A percentile compares a stretch with the other conserved stretches of the same genome.
Evolutionary conservation across 306 rosid genomes (phyloP).

Genomic region (Castanospermum australe): DNA sequence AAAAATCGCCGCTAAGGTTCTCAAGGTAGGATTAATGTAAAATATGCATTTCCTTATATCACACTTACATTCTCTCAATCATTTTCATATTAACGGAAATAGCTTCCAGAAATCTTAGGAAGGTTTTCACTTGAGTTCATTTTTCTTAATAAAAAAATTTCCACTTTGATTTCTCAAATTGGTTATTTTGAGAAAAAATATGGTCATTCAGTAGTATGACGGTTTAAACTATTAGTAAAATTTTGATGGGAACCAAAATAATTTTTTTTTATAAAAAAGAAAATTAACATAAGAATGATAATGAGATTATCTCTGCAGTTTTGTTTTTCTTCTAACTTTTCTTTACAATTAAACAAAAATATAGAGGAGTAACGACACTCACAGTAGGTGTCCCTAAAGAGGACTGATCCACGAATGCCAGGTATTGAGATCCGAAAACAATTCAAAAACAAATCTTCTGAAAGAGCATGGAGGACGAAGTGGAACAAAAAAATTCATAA

Average conservation of each 20-base stretch:
- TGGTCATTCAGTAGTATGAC: not conserved
- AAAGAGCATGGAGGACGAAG: not conserved
- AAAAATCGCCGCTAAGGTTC: not conserved
- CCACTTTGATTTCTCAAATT: not conserved
- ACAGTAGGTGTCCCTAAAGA: not conserved
- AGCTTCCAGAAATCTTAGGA: not conserved
- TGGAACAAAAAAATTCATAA: not conserved
- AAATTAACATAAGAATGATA: not conserved
- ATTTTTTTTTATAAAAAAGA: too few relatives aligned
- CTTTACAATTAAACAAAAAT: not conserved
- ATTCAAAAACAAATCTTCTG: not conserved
- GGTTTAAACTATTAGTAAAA: not conserved
- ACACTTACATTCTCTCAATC: conserved; percentile 2
- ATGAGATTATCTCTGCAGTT: not conserved
- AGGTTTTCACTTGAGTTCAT: not conserved
- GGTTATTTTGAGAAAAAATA: not conserved
- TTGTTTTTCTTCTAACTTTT: not conserved
- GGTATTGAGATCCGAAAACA: not conserved
- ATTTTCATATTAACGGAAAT: not conserved
- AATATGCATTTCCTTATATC: not conserved
- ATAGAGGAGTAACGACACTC: not conserved
- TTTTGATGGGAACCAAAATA: not conserved
- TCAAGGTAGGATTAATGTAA: not conserved
- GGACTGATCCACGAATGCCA: too few relatives aligned
- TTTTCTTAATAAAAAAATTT: not conserved